A percentile compares a stretch with the other conserved stretches of the same genome.
phyloP scores from a whole-genome alignment of 2,329 filamentous ascomycete species.

The Nemania diffusa region DNA sequence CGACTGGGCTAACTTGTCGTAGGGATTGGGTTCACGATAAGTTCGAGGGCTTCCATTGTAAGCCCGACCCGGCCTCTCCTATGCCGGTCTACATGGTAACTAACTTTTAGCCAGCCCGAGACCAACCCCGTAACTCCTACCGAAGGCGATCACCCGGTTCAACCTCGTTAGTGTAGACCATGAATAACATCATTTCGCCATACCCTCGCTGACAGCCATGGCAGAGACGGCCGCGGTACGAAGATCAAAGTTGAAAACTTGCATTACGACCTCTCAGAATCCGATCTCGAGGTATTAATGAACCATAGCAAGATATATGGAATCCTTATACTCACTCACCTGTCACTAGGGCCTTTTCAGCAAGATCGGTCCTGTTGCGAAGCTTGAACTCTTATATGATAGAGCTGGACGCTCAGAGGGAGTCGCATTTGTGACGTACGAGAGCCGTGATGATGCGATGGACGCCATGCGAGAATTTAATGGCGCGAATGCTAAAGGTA shows the following conservation, averaged over 20 bases:
- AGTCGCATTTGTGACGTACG: conserved; percentile 84
- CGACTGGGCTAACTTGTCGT: conserved; percentile 51
- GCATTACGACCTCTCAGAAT: conserved; percentile 89
- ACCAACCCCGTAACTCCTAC: conserved; percentile 40
- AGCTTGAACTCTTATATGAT: conserved; percentile 81
- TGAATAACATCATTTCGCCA: conserved; percentile 11
- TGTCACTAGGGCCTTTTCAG: conserved; percentile 76
- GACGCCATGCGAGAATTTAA: conserved; percentile 83
- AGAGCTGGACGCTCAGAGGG: conserved; percentile 89
- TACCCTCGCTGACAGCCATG: conserved; percentile 24
- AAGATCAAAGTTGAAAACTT: conserved; percentile 89
- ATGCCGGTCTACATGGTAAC: conserved; percentile 15
- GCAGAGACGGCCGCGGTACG: conserved; percentile 66
- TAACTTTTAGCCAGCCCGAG: conserved; percentile 39
- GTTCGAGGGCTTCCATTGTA: conserved; percentile 77
- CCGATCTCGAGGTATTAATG: conserved; percentile 76
- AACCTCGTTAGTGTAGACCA: conserved; percentile 33
- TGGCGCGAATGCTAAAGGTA: conserved; percentile 87
- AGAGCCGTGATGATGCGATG: conserved; percentile 74
- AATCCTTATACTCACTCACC: conserved; percentile 42
- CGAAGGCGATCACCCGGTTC: conserved; percentile 56
- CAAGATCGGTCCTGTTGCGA: conserved; percentile 77
- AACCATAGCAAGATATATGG: neutral
- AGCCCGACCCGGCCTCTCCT: conserved; percentile 31
- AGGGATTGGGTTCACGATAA: conserved; percentile 95